phyloP scores from a whole-genome alignment of 257 asterid species.

The Solanum sejunctum region DNA sequence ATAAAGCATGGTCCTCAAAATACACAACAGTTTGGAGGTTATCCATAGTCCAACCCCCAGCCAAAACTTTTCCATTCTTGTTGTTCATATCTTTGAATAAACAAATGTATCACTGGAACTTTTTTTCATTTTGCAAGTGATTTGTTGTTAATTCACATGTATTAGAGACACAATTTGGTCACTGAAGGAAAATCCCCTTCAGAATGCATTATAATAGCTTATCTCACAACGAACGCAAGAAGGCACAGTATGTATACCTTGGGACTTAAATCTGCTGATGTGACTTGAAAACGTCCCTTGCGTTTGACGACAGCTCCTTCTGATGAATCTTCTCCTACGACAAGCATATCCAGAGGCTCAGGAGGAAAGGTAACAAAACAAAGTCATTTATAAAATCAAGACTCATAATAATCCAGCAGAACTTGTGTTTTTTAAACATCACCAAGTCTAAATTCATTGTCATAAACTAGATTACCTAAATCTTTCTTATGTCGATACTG shows the following conservation, averaged over 20 bases:
- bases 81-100: background rate
- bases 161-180: background rate
- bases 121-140: background rate
- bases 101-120: background rate
- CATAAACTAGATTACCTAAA: conserved; percentile 10
- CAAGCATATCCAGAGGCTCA: conserved; percentile 6
- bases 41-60: background rate
- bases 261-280: conserved; percentile 66
- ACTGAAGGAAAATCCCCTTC: background rate
- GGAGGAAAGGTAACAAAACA: background rate
- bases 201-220: background rate
- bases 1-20: background rate
- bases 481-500: conserved; percentile 77
- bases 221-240: background rate
- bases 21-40: background rate
- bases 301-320: conserved; percentile 81
- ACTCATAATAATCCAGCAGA: background rate
- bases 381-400: background rate
- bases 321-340: conserved; percentile 60
- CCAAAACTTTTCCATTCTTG: background rate
- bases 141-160: background rate
- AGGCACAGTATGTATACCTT: conserved; percentile 27
- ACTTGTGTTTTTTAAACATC: background rate
- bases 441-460: background rate
- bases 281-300: conserved; percentile 96